These are phyloP conservation scores for Aspergillus fumigatiaffinis DNA, from an alignment of 2,329 filamentous ascomycete genomes.

Conservation along the genomic window DNA sequence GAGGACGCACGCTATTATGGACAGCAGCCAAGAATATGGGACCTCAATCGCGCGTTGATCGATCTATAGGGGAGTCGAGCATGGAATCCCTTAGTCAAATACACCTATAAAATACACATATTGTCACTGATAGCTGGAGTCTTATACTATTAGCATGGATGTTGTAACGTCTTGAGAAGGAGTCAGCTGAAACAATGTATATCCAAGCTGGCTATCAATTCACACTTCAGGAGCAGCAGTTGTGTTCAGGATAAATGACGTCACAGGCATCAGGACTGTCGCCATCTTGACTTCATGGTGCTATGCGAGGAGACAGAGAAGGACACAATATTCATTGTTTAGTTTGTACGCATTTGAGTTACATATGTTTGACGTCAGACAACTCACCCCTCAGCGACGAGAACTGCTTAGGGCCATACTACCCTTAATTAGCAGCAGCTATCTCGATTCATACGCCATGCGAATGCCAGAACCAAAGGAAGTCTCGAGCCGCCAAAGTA, in stretches of 20 bases:
- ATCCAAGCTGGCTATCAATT: no score
- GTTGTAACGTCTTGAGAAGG: background rate
- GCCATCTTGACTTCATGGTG: slow-evolving; percentile 5
- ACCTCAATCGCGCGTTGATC: no score
- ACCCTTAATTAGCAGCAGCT: background rate
- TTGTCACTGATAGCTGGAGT: background rate
- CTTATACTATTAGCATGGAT: background rate
- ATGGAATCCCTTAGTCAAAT: background rate
- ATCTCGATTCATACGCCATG: background rate
- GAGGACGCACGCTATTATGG: no score
- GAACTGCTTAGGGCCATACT: no score
- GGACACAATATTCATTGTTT: no score
- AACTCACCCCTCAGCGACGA: background rate
- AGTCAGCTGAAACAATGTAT: no score
- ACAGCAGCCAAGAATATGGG: no score
- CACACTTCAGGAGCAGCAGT: no score
- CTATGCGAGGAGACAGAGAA: background rate
- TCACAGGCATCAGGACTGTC: background rate
- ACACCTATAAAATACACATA: background rate
- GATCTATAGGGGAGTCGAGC: no score
- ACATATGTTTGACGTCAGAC: slow-evolving; percentile 17
- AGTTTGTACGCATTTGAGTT: background rate
- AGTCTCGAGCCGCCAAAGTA: background rate
- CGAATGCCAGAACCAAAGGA: background rate
- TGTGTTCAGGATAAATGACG: background rate